Base-by-base conservation (phyloP, 2,329 filamentous ascomycete species). In the Rasamsonia emersonii region DNA sequence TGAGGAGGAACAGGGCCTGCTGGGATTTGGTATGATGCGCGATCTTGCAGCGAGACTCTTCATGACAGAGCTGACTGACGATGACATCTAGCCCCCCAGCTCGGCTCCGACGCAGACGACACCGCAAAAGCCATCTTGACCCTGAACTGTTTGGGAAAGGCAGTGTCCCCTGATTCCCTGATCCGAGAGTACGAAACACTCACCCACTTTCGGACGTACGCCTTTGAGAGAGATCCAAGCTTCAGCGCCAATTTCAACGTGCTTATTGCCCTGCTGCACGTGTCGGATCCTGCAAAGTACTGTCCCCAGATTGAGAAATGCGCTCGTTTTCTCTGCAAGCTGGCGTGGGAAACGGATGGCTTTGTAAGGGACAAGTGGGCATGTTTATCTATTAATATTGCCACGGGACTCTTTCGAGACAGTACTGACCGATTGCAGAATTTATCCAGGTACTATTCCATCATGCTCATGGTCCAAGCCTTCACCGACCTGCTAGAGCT, bases 221-320 rank as follows among this genome's bases (percentile, higher is more conserved):
- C 39, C 1, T 25, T 31, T 4, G 56, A 59, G 37, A 33, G 51
- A 15, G 43, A 55, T 33, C 41, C 49, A 2, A 57, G 53, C 25
- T 46, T 54, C n/a, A 54, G 44, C 3, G 53, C 53, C 2, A 59
- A 59, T 39, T 56, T 50, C 35, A 57, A 59, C 35, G 51, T 50
- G 9, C 33, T 60, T 3, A 19, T 52, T 19, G 51, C 54, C 9
- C 40, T 59, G 8, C 41, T 59, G 18, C 39, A 44, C 10, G 36
- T 40, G 5, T 34, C 38, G 7, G 38, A 53, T 20, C 27, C 28
- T 18, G 32, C 30, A 9, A 24, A 18, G 16, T 38, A 35, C 19
- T 24, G 3, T 16, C 5, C 40, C 3, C 55, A 50, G 44, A 51
- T 55, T 28, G 37, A 43, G 24, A 59, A 54, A 31, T 35, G 40